These are phyloP conservation scores for Nannochloropsis salina DNA, from an alignment of 108 stramenopile genomes.

Conservation along the genomic window DNA sequence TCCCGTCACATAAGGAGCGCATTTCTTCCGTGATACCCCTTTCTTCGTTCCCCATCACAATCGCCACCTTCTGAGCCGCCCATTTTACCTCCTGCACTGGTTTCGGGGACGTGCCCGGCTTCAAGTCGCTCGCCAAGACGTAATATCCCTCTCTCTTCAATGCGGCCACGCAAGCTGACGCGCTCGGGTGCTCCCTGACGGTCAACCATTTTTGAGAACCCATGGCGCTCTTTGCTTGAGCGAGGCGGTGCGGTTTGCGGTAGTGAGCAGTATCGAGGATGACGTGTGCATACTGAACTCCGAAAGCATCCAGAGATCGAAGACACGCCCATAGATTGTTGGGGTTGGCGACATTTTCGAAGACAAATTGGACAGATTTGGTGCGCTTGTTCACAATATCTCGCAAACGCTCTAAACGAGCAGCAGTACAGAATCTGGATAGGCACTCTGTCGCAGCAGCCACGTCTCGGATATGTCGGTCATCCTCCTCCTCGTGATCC, in stretches of 20 bases:
- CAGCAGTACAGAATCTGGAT: not conserved
- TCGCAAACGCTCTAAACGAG: not conserved
- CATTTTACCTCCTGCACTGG: constrained; percentile 40
- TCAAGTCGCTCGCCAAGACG: constrained; percentile 19
- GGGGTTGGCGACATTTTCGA: constrained; percentile 87
- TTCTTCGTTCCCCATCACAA: constrained; percentile 52
- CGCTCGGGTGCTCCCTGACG: constrained; percentile 40
- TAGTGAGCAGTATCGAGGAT: constrained; percentile 33
- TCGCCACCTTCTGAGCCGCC: constrained; percentile 38
- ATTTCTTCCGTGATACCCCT: constrained; percentile 47
- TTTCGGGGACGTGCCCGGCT: constrained; percentile 29
- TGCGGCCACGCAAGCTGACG: constrained; percentile 38
- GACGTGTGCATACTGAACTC: constrained; percentile 47
- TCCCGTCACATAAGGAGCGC: constrained; percentile 33
- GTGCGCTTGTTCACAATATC: constrained; percentile 17
- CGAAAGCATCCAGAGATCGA: constrained; percentile 71
- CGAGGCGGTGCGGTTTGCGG: constrained; percentile 15
- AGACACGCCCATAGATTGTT: constrained; percentile 90
- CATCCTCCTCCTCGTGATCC: not conserved
- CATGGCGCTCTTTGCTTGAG: constrained; percentile 9
- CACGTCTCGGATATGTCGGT: not conserved
- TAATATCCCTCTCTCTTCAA: constrained; percentile 42
- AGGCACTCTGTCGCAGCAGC: not conserved
- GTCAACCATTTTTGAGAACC: constrained; percentile 52
- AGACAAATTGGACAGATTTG: constrained; percentile 37